Base-by-base conservation (phyloP, 2,329 filamentous ascomycete species). In the Trichoderma asperellum region DNA sequence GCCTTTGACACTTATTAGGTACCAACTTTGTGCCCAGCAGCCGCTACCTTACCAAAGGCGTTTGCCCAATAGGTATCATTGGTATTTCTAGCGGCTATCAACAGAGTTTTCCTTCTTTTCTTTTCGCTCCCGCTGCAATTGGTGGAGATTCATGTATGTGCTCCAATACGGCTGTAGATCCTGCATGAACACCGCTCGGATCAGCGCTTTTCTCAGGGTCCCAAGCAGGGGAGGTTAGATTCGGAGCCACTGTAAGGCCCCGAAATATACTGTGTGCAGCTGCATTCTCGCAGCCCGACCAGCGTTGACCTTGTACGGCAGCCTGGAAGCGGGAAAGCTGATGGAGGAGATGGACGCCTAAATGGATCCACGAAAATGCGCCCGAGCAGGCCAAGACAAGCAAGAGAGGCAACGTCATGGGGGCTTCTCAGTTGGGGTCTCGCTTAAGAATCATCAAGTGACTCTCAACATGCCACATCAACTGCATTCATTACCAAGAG, bases 251-350 rank as follows among this genome's bases (percentile, higher is more conserved):
- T 37, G 55, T 52, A 37, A 7, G 27, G 43, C 29, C 55, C 21
- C 40, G 14, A 32, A 52, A 59, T 29, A 52, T 59, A 3, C 16
- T 5, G 40, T 43, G 18, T n/a, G 64, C 64, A 59, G 64, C 55
- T 29, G 64, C 29, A 52, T 49, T 49, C 29, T 49, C 57, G 55
- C 64, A 67, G 64, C 64, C 64, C 55, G 59, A 67, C 40, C 64
- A 59, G 37, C 53, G 40, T 40, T 37, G 40, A 32, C 40, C 21
- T 43, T n/a, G 40, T 43, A 35, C 49, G 21, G 58, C 2, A 21
- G 55, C 64, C 49, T 21, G 40, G 29, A 12, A 18, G 11, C 64
- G 32, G 64, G 27, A 52, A 52, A 7, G 21, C 21, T 11, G 53
- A 34, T 34, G 21, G 21, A 24, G 35, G 34, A 27, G 32, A 27